Evolutionary conservation across 1,284 basidiomycete species (phyloP), one percentile per base, ranked within the genome.

Genomic region (Thelephora terrestris): DNA sequence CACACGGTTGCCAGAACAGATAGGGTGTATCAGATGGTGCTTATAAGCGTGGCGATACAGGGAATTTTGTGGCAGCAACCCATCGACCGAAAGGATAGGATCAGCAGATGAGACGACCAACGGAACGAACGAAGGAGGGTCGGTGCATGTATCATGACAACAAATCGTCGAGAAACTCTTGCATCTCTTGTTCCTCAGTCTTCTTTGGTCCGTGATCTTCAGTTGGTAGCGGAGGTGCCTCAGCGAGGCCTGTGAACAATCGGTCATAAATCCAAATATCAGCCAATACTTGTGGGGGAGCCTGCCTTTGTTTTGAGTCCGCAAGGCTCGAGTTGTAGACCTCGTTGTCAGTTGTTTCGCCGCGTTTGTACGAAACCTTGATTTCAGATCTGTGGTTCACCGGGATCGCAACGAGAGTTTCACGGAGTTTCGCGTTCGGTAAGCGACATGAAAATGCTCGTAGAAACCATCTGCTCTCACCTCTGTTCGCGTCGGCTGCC

Each of bases 151-250:
- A 23, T 42, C 25, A 42, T 42, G 21, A 21, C 39, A 86, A 60
- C 3, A 88, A 58, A 47, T 85, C 83, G 52, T 87, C 85, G 32
- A 87, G 62, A 55, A 85, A 87, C 39, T 79, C 79, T 62, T 87
- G 75, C 81, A 87, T 81, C 42, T 79, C 71, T 34, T 66, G 66
- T 57, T 78, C 79, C 17, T 73, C 66, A 35, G 67, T 64, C 59
- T 78, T 78, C 17, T 60, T 57, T 12, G 61, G 58, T 17, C 53
- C 51, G 4, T 55, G 54, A 3, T 23, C 58, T 57, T 55, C 50
- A 2, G 51, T 56, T 55, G 76, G 81, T 5, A 85, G 66, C 5
- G 75, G 75, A 1, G 82, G 82, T 0, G 80, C 79, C 46, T 77
- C 73, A 21, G 71, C 21, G 25, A 23, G 25, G 21, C 21, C n/a